These are phyloP conservation scores for Malassezia sp. DNA, from an alignment of 1,284 basidiomycete species.

Conservation along the genomic window DNA sequence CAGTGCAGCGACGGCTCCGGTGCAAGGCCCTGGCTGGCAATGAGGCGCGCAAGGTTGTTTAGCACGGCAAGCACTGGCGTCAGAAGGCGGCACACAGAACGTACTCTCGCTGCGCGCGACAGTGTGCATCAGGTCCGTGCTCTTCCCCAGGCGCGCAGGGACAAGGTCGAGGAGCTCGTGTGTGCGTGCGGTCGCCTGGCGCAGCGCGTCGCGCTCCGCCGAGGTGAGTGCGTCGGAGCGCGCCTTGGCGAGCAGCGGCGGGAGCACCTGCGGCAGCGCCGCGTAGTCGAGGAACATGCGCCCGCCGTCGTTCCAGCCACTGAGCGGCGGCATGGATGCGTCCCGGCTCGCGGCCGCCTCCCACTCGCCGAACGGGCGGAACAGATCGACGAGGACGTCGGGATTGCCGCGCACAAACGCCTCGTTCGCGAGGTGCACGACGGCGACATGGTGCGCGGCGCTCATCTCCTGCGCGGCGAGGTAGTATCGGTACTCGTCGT, in stretches of 20 bases:
- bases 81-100: too few species aligned
- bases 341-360: slow-evolving; percentile 49
- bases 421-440: slow-evolving; percentile 76
- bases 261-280: slow-evolving; percentile 53
- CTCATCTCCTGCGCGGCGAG: slow-evolving; percentile 60
- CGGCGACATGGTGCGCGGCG: slow-evolving; percentile 68
- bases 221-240: slow-evolving; percentile 33
- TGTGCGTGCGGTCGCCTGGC: slow-evolving; percentile 54
- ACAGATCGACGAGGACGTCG: slow-evolving; percentile 61
- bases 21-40: slow-evolving; percentile 24
- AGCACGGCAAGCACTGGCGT: slow-evolving; percentile 60
- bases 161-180: slow-evolving; percentile 44
- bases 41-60: slow-evolving; percentile 55
- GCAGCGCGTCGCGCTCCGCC: slow-evolving; percentile 53
- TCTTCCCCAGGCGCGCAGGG: too few species aligned
- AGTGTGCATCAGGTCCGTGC: slow-evolving; percentile 46
- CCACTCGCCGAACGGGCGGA: slow-evolving; percentile 58
- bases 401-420: slow-evolving; percentile 70
- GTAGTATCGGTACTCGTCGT: slow-evolving; percentile 66
- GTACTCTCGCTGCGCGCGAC: slow-evolving; percentile 63
- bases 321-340: slow-evolving; percentile 48
- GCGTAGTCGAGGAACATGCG: slow-evolving; percentile 37
- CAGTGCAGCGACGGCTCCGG: slow-evolving; percentile 9
- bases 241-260: slow-evolving; percentile 51
- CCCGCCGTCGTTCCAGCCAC: slow-evolving; percentile 40